phyloP scores from a whole-genome alignment of 163 green algal species.

The Volvox carteri region DNA sequence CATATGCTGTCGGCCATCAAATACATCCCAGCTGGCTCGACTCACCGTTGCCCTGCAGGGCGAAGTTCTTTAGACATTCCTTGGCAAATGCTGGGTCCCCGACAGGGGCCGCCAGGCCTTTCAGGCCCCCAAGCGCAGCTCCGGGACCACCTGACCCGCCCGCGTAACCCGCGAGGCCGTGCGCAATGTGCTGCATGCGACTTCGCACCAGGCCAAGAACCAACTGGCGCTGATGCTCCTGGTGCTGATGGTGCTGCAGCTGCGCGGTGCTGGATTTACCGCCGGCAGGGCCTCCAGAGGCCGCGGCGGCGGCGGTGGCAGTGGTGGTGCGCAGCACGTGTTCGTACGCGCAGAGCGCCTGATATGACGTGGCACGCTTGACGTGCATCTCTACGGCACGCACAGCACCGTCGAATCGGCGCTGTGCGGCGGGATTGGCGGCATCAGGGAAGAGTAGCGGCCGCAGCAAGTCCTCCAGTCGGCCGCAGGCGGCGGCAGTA shows the following conservation, averaged over 20 bases:
- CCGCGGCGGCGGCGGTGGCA: neutral
- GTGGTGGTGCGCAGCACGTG: constrained; percentile 54
- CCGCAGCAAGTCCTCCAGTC: neutral
- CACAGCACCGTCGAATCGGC: neutral
- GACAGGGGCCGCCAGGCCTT: neutral
- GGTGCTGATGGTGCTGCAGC: neutral
- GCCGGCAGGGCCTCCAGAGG: neutral
- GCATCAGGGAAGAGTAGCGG: neutral
- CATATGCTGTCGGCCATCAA: too few relatives aligned
- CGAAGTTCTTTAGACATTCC: constrained; percentile 21
- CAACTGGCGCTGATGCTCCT: neutral
- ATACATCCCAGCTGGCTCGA: too few relatives aligned
- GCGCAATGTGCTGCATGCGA: constrained; percentile 3
- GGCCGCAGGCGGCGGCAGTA: neutral
- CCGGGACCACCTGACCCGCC: neutral
- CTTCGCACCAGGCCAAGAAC: neutral
- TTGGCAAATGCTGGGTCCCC: neutral
- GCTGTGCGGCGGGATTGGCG: neutral
- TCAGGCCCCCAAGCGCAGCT: neutral
- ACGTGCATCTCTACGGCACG: constrained; percentile 58
- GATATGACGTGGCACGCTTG: constrained; percentile 89
- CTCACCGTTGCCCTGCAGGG: neutral
- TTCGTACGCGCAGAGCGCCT: constrained; percentile 91
- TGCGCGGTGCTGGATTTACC: neutral
- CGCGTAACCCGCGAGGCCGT: neutral